Conservation (phyloP, 2,329 filamentous ascomycete genomes). For the Herpotrichia juniperi region DNA sequence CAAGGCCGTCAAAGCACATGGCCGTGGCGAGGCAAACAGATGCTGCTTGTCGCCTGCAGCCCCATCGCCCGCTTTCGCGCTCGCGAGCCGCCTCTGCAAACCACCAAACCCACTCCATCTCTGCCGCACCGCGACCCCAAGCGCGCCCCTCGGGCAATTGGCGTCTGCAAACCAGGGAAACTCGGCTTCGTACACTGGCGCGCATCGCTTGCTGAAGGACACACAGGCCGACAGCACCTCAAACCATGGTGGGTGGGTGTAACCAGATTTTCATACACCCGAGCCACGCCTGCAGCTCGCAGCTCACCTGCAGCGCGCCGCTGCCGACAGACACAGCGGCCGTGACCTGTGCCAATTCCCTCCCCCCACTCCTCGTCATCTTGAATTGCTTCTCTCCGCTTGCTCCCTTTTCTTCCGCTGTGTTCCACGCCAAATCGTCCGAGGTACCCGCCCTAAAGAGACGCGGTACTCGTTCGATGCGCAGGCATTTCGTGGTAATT, state of each 20-base stretch:
- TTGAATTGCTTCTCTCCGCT: not conserved
- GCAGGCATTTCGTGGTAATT: slow-evolving; percentile 7
- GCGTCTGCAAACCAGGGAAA: not conserved
- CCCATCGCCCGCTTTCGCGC: not conserved
- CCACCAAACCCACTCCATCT: not conserved
- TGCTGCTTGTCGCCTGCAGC: not conserved
- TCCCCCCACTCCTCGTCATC: not conserved
- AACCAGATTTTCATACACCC: not conserved
- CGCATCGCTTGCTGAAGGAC: too few relatives aligned
- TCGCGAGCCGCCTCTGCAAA: not conserved
- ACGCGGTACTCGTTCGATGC: slow-evolving; percentile 7
- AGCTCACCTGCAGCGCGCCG: not conserved
- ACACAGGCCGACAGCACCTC: not conserved
- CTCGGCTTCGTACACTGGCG: too few relatives aligned
- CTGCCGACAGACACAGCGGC: not conserved
- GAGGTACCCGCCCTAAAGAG: not conserved
- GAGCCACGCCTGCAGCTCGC: not conserved
- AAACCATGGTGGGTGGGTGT: not conserved
- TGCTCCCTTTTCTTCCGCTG: not conserved
- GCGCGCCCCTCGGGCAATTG: not conserved
- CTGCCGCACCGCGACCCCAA: not conserved
- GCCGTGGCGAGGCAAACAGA: not conserved
- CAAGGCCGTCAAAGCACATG: too few relatives aligned
- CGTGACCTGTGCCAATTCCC: not conserved
- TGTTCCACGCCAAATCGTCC: not conserved